Evolutionary conservation across 148 eudicot genomes (phyloP).

Genomic region (Cornus suecica): DNA sequence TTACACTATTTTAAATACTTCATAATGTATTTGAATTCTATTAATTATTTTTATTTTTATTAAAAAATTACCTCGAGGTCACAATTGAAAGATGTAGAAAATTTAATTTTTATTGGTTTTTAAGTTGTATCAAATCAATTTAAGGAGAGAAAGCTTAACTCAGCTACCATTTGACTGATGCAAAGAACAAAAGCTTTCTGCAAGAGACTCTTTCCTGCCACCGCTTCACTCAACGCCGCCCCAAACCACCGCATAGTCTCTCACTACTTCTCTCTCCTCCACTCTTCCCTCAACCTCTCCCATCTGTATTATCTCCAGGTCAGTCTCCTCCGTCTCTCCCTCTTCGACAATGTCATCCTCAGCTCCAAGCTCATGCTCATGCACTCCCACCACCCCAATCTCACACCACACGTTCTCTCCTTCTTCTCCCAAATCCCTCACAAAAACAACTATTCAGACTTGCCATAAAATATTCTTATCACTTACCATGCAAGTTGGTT

Average conservation of each 20-base stretch:
- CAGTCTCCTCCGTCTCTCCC: not conserved
- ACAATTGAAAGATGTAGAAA: too few species aligned
- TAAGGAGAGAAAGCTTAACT: too few species aligned
- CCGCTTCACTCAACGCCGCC: not conserved
- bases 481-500: too few species aligned
- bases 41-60: too few species aligned
- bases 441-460: constrained; percentile 5
- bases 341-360: constrained; percentile 8
- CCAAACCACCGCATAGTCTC: not conserved
- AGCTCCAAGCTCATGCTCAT: constrained; percentile 8
- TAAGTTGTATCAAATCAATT: too few species aligned
- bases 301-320: constrained; percentile 8
- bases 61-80: too few species aligned
- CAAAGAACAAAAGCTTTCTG: not conserved
- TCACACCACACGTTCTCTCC: not conserved
- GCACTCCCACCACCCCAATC: constrained; percentile 2
- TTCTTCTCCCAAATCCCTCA: constrained; percentile 8
- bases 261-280: constrained; percentile 1
- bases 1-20: too few species aligned
- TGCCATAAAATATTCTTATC: too few species aligned
- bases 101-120: too few species aligned
- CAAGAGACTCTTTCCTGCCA: not conserved
- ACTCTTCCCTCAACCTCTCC: not conserved
- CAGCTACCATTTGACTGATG: constrained; percentile 3
- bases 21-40: too few species aligned